phyloP scores from a whole-genome alignment of 1,284 basidiomycete species.

The Ceratobasidium sp. region DNA sequence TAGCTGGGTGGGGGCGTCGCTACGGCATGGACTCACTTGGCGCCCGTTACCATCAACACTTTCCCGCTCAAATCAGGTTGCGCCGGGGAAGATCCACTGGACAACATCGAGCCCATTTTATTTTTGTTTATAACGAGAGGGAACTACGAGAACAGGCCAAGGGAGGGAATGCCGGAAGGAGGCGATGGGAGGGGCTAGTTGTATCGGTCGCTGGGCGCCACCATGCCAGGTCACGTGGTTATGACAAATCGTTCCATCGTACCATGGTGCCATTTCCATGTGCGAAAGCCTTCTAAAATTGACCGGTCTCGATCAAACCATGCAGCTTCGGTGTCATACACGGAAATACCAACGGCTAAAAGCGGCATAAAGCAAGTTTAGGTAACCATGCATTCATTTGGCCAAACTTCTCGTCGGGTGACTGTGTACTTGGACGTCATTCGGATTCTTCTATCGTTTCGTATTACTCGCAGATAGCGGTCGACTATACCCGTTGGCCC shows the following conservation, averaged over 20 bases:
- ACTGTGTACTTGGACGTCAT: too few species aligned
- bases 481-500: too few species aligned
- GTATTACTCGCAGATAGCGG: too few species aligned
- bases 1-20: not conserved
- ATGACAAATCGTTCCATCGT: not conserved
- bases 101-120: constrained; percentile 15
- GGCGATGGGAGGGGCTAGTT: not conserved
- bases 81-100: not conserved
- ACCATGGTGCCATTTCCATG: not conserved
- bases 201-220: not conserved
- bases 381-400: too few species aligned
- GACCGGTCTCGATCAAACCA: not conserved
- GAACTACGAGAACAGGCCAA: too few species aligned
- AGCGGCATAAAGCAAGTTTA: too few species aligned
- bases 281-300: not conserved
- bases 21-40: constrained; percentile 49
- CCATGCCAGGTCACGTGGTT: not conserved
- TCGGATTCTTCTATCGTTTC: too few species aligned
- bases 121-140: not conserved
- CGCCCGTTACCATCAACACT: constrained; percentile 55
- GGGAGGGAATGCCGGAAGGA: too few species aligned
- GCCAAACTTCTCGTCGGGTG: too few species aligned
- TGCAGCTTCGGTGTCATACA: not conserved
- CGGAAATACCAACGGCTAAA: not conserved
- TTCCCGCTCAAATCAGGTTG: constrained; percentile 52